These are phyloP conservation scores for Coemansia umbellata DNA, from an alignment of 192 early-diverging fungal species.

Conservation along the genomic window DNA sequence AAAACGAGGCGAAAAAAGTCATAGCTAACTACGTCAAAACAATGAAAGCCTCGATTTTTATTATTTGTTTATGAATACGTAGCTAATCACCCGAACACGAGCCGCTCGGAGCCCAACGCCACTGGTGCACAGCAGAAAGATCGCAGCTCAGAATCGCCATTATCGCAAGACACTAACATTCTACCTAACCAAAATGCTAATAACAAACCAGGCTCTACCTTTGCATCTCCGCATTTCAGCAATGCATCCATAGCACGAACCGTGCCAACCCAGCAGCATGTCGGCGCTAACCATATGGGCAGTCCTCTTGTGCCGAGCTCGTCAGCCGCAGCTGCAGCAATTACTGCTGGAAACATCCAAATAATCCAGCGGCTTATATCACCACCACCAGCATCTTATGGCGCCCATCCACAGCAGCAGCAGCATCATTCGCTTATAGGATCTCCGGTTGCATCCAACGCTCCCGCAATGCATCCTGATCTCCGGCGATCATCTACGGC, in stretches of 20 bases:
- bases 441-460: constrained; percentile 25
- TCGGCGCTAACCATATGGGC: not conserved
- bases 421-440: not conserved
- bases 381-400: constrained; percentile 11
- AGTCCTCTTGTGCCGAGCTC: constrained; percentile 6
- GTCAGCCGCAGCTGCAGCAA: not conserved
- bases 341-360: constrained; percentile 8
- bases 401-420: constrained; percentile 5
- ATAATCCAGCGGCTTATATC: constrained; percentile 32
- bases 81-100: constrained; percentile 8
- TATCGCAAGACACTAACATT: not conserved
- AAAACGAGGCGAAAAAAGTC: not conserved
- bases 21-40: not conserved
- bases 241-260: constrained; percentile 16
- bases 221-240: constrained; percentile 20
- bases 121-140: constrained; percentile 1
- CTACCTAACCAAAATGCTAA: not conserved
- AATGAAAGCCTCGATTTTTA: not conserved
- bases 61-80: constrained; percentile 3
- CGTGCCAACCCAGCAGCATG: constrained; percentile 24
- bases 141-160: not conserved
- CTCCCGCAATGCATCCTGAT: constrained; percentile 4
- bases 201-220: constrained; percentile 1
- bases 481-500: constrained; percentile 6
- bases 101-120: constrained; percentile 1